Evolutionary conservation across 352 stramenopile genomes (phyloP).

Genomic region (Pythium vanterpoolii): DNA sequence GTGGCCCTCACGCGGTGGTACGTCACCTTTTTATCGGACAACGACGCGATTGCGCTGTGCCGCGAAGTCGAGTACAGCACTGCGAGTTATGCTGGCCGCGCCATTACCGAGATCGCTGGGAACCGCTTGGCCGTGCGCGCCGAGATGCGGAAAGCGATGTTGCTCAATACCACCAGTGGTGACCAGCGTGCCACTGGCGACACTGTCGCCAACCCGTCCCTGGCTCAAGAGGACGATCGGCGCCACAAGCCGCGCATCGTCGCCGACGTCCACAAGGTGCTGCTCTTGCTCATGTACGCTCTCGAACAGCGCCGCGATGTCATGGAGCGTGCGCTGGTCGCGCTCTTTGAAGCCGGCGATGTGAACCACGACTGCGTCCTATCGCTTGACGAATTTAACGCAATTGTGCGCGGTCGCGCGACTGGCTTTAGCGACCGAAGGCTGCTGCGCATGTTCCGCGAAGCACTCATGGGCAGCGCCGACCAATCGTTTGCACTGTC

Average conservation of each 20-base stretch:
- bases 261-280: constrained; percentile 51
- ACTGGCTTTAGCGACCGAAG: constrained; percentile 63
- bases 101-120: constrained; percentile 48
- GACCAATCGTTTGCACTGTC: constrained; percentile 75
- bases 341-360: constrained; percentile 59
- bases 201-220: no score
- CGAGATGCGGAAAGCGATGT: constrained; percentile 70
- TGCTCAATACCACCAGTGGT: constrained; percentile 21
- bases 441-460: constrained; percentile 74
- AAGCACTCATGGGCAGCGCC: constrained; percentile 54
- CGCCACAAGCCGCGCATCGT: constrained; percentile 39
- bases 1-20: constrained; percentile 62
- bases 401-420: constrained; percentile 54
- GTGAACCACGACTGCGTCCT: constrained; percentile 72
- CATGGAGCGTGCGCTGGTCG: constrained; percentile 49
- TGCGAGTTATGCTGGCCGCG: constrained; percentile 47
- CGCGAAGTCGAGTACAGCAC: constrained; percentile 74
- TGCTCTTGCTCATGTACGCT: constrained; percentile 51
- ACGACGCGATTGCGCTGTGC: constrained; percentile 53
- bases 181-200: constrained; percentile 2
- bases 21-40: constrained; percentile 53
- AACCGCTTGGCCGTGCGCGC: constrained; percentile 67
- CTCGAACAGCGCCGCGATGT: constrained; percentile 52
- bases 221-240: constrained; percentile 14
- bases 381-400: constrained; percentile 61